Percentiles rank a stretch among this genome's conserved stretches.
These are phyloP conservation scores for Pseudonitzschia delicatissima DNA, from an alignment of 108 stramenopile species.

Conservation along the genomic window DNA sequence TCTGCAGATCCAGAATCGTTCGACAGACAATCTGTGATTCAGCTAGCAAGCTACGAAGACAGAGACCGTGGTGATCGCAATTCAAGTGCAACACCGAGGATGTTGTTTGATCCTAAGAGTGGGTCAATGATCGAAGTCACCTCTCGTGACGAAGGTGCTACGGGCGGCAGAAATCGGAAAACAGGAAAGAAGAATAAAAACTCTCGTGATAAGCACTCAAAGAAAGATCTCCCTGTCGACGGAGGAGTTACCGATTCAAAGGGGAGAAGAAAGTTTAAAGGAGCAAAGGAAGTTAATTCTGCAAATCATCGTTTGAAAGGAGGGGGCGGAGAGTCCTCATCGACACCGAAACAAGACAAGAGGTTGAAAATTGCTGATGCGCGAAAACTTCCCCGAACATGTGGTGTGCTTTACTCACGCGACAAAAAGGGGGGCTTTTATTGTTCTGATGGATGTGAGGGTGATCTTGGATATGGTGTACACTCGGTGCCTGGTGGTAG, in stretches of 20 bases:
- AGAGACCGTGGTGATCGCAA: conserved; percentile 64
- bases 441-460: conserved; percentile 74
- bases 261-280: conserved; percentile 27
- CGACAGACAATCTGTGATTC: conserved; percentile 50
- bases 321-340: conserved; percentile 1
- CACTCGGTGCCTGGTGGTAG: conserved; percentile 83
- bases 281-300: conserved; percentile 18
- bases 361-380: conserved; percentile 21
- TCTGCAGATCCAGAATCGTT: conserved; percentile 23
- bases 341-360: conserved; percentile 17
- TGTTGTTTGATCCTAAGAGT: conserved; percentile 87
- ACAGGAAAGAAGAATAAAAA: conserved; percentile 34
- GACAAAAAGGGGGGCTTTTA: conserved; percentile 64
- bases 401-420: conserved; percentile 73
- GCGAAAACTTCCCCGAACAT: conserved; percentile 61
- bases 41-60: conserved; percentile 69
- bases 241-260: conserved; percentile 5
- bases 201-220: conserved; percentile 26
- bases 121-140: conserved; percentile 80
- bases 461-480: conserved; percentile 79
- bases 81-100: conserved; percentile 51
- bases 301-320: conserved; percentile 14
- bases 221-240: conserved; percentile 11
- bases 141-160: conserved; percentile 27
- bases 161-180: conserved; percentile 11